These are phyloP conservation scores for Eucalyptus shirleyi DNA, from an alignment of 345 rosid species.

Conservation along the genomic window DNA sequence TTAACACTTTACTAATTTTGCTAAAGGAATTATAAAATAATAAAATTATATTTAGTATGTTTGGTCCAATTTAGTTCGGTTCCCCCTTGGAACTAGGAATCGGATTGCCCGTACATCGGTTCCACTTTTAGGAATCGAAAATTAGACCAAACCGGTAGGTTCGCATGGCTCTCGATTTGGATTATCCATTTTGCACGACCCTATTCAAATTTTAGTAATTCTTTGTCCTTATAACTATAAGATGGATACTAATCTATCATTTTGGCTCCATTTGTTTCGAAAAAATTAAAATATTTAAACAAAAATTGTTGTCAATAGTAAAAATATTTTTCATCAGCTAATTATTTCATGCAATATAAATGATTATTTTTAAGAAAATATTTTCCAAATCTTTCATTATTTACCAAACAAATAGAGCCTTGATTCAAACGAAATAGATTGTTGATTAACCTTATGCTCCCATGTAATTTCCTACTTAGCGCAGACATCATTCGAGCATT, in stretches of 20 bases:
- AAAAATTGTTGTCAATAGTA: fast-evolving
- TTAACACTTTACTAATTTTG: too few relatives aligned
- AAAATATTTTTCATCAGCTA: not conserved
- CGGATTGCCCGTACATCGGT: fast-evolving
- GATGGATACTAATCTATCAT: not conserved
- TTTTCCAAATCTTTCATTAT: not conserved
- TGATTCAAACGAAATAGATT: fast-evolving
- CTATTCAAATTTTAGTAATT: not conserved
- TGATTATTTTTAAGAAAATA: not conserved
- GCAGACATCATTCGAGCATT: fast-evolving
- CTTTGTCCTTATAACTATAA: not conserved
- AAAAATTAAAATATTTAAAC: too few relatives aligned
- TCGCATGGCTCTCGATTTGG: fast-evolving
- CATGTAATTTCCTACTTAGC: fast-evolving
- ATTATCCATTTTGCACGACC: fast-evolving
- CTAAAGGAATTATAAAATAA: too few relatives aligned
- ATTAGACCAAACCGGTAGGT: fast-evolving
- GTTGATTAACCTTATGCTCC: not conserved
- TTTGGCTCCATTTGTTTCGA: too few relatives aligned
- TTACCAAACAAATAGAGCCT: fast-evolving
- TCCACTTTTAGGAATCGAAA: fast-evolving
- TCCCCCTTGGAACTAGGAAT: fast-evolving
- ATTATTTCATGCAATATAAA: fast-evolving
- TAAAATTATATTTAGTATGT: too few relatives aligned
- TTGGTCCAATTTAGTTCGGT: fast-evolving